Base-by-base conservation (phyloP, 2,329 filamentous ascomycete species). In the Fusarium kyushuense region DNA sequence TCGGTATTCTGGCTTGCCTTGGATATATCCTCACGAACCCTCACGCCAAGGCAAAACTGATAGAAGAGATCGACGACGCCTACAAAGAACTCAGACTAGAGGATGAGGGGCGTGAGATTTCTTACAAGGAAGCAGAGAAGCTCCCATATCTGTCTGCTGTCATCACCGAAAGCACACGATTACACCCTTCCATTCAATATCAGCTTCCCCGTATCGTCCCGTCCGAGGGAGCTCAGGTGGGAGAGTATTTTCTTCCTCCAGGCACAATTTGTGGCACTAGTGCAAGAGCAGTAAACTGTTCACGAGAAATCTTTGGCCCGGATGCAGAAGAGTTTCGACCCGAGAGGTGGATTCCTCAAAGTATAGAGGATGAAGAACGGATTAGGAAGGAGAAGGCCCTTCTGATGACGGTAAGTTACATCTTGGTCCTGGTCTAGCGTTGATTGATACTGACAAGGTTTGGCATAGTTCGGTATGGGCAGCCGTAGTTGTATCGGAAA, bases 151-250 rank as follows among this genome's bases (percentile, higher is more conserved):
- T 67, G 16, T 59, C 52, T 17, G 52, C 60, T 6, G 52, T 67
- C 16, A 19, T 64, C 4, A 27, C 19, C 8, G 63, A 67, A 23
- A 67, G 63, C 14, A 59, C 49, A 2, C 48, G 60, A 3, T 21
- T 67, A 0, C 57, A 56, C 21, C 60, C 60, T 3, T 67, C 60
- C 3, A 64, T 64, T 6, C 63, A 63, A 11, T 67, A 67, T 10
- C 63, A 67, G 10, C 63, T 67, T 13, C 63, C 63, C 8, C 63
- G 63, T 7, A 5, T 49, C 6, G 32, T 53, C 0, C 52, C 60
- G 4, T 2, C 38, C 5, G 43, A 43, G 12, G 55, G 63, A 12
- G 38, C 35, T 2, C 38, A 57, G 1, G 25, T 64, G 7, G 45
- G 60, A 4, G n/a, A 33, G 12, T 33, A 64, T 10, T 61, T 57